phyloP scores from a whole-genome alignment of 106 monocot genomes.

The Ottelia alismoides region DNA sequence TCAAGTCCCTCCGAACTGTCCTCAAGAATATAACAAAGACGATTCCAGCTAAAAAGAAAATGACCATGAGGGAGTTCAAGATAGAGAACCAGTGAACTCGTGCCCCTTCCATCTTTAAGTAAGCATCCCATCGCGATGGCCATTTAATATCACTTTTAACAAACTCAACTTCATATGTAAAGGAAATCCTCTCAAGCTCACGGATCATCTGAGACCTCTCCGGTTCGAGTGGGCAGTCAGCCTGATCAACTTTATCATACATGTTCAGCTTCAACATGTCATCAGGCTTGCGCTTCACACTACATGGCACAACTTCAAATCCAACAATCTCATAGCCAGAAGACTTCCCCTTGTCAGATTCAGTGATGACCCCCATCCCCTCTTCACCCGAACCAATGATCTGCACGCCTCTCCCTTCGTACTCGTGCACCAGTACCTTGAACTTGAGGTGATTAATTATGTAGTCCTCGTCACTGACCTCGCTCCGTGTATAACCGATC shows the following conservation, averaged over 20 bases:
- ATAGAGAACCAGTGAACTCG: constrained; percentile 45
- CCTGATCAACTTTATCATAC: constrained; percentile 22
- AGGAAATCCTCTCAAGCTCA: constrained; percentile 30
- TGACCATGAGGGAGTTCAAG: constrained; percentile 48
- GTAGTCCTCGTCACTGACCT: constrained; percentile 18
- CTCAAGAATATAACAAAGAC: constrained; percentile 50
- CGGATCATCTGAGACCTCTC: constrained; percentile 27
- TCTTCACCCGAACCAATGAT: constrained; percentile 37
- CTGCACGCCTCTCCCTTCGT: constrained; percentile 18
- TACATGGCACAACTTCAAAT: constrained; percentile 45
- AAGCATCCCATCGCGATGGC: constrained; percentile 51
- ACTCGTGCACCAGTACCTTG: constrained; percentile 35
- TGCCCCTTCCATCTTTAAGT: constrained; percentile 41
- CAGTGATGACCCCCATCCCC: constrained; percentile 28
- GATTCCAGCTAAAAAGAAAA: constrained; percentile 43
- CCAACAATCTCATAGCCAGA: constrained; percentile 44
- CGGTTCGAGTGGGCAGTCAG: constrained; percentile 15
- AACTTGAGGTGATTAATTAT: constrained; percentile 52
- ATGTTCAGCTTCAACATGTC: constrained; percentile 22
- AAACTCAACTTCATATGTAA: constrained; percentile 55
- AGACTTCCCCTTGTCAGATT: constrained; percentile 15
- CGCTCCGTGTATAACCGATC: constrained; percentile 21
- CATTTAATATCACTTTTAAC: constrained; percentile 34
- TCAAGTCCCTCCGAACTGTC: constrained; percentile 41
- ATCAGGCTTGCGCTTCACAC: constrained; percentile 22